phyloP scores from a whole-genome alignment of 352 stramenopile species.

The Pythium monospermum region DNA sequence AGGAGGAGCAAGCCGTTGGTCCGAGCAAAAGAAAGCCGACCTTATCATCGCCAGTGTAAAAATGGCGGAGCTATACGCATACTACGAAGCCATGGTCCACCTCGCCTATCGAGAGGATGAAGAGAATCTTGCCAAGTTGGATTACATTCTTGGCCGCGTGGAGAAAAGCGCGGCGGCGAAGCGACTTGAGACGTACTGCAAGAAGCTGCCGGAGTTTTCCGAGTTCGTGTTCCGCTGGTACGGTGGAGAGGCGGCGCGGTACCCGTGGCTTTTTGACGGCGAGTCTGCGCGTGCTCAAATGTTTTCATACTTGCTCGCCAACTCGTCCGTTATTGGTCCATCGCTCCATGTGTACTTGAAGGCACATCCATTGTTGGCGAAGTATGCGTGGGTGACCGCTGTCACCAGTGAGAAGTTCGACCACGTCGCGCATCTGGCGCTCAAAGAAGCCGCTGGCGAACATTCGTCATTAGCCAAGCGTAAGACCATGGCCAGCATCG shows the following conservation, averaged over 20 bases:
- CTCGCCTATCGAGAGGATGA: slow-evolving; percentile 59
- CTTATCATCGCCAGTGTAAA: slow-evolving; percentile 54
- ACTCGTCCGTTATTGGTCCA: slow-evolving; percentile 52
- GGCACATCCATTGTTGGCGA: slow-evolving; percentile 41
- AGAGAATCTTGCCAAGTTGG: slow-evolving; percentile 50
- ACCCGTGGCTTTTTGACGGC: slow-evolving; percentile 52
- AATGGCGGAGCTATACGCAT: slow-evolving; percentile 64
- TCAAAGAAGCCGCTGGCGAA: slow-evolving; percentile 50
- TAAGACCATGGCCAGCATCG: slow-evolving; percentile 77
- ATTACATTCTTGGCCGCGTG: slow-evolving; percentile 61
- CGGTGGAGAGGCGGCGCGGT: slow-evolving; percentile 50
- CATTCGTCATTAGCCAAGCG: slow-evolving; percentile 46
- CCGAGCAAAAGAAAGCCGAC: slow-evolving; percentile 40
- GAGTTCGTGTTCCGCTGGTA: slow-evolving; percentile 77
- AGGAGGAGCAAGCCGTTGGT: slow-evolving; percentile 23
- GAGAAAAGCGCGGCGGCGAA: slow-evolving; percentile 47
- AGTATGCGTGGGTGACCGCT: slow-evolving; percentile 63
- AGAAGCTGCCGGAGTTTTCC: slow-evolving; percentile 46
- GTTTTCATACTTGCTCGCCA: slow-evolving; percentile 58
- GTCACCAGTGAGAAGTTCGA: slow-evolving; percentile 64
- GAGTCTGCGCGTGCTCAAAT: slow-evolving; percentile 28
- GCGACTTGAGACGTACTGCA: slow-evolving; percentile 63
- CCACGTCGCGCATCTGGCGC: slow-evolving; percentile 42
- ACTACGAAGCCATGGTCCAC: slow-evolving; percentile 83
- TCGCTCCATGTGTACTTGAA: slow-evolving; percentile 66